Percentiles rank a stretch among this genome's conserved stretches.
These are phyloP conservation scores for Microsporum audouinii DNA, from an alignment of 2,329 filamentous ascomycete genomes.

Conservation along the genomic window DNA sequence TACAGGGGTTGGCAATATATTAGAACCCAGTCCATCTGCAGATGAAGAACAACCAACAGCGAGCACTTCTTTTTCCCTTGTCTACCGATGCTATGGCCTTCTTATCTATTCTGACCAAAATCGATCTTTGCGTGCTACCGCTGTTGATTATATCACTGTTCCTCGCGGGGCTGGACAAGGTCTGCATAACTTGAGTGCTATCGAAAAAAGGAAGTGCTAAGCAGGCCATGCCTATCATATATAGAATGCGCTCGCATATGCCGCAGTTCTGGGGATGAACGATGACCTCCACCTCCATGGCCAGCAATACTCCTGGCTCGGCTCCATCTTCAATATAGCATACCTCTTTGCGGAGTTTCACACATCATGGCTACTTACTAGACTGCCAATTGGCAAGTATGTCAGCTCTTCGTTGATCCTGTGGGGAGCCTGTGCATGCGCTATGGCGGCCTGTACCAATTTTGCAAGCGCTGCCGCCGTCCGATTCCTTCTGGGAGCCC, in stretches of 20 bases:
- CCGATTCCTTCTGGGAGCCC: not conserved
- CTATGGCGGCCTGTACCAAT: not conserved
- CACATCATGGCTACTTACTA: not conserved
- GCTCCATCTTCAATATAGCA: slow-evolving; percentile 44
- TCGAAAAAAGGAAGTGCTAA: not conserved
- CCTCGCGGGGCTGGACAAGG: not conserved
- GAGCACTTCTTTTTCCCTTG: not conserved
- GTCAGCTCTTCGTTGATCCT: not conserved
- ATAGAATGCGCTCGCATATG: slow-evolving; percentile 24
- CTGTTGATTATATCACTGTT: not conserved
- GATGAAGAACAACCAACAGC: not conserved
- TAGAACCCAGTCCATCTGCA: not conserved
- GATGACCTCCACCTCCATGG: slow-evolving; percentile 39
- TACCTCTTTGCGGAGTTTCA: slow-evolving; percentile 35
- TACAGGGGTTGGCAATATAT: too few species aligned
- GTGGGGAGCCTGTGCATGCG: not conserved
- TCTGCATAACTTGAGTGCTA: not conserved
- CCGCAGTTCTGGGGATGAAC: slow-evolving; percentile 43
- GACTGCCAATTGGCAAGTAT: not conserved
- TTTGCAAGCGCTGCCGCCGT: not conserved
- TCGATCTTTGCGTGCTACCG: not conserved
- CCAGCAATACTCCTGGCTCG: slow-evolving; percentile 40
- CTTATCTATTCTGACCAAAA: not conserved
- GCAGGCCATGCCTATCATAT: too few species aligned
- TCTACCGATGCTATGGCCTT: not conserved